Evolutionary conservation across 352 stramenopile genomes (phyloP).

Genomic region (Pythium aquatile): DNA sequence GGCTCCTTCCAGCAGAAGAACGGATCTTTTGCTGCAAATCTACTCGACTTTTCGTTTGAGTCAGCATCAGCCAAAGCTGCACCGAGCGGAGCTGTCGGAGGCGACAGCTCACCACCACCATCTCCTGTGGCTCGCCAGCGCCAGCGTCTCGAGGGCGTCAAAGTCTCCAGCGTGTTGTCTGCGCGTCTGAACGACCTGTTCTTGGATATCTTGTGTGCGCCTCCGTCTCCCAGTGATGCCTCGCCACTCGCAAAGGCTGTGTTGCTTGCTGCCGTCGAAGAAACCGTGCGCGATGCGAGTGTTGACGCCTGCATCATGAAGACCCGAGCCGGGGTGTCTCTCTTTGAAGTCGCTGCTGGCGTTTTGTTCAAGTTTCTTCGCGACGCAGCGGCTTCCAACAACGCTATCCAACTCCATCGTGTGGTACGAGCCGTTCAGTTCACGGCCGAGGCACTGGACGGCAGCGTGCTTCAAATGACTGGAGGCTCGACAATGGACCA

Average conservation of each 20-base stretch:
- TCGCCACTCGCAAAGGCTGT: slow-evolving; percentile 31
- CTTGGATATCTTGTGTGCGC: slow-evolving; percentile 43
- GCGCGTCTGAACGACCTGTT: slow-evolving; percentile 52
- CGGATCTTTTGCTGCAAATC: slow-evolving; percentile 24
- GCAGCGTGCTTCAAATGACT: slow-evolving; percentile 42
- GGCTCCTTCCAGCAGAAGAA: slow-evolving; percentile 9
- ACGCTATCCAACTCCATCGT: slow-evolving; percentile 43
- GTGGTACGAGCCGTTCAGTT: slow-evolving; percentile 51
- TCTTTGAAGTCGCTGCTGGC: slow-evolving; percentile 59
- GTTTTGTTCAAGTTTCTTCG: slow-evolving; percentile 37
- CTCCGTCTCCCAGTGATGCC: slow-evolving; percentile 19
- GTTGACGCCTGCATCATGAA: slow-evolving; percentile 48
- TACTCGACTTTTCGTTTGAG: slow-evolving; percentile 65
- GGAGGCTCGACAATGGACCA: slow-evolving; percentile 27
- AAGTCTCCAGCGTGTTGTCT: slow-evolving; percentile 37
- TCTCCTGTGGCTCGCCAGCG: slow-evolving; percentile 29
- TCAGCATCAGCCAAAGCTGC: background rate
- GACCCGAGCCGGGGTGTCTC: slow-evolving; percentile 37
- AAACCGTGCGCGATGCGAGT: slow-evolving; percentile 41
- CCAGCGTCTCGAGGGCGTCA: slow-evolving; percentile 47
- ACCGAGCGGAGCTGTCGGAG: background rate
- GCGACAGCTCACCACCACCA: slow-evolving; percentile 30
- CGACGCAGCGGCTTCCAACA: slow-evolving; percentile 24
- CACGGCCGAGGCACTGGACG: slow-evolving; percentile 50
- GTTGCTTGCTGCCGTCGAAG: slow-evolving; percentile 57